These are phyloP conservation scores for Euphrasia confusa DNA, from an alignment of 257 asterid genomes.

Conservation along the genomic window DNA sequence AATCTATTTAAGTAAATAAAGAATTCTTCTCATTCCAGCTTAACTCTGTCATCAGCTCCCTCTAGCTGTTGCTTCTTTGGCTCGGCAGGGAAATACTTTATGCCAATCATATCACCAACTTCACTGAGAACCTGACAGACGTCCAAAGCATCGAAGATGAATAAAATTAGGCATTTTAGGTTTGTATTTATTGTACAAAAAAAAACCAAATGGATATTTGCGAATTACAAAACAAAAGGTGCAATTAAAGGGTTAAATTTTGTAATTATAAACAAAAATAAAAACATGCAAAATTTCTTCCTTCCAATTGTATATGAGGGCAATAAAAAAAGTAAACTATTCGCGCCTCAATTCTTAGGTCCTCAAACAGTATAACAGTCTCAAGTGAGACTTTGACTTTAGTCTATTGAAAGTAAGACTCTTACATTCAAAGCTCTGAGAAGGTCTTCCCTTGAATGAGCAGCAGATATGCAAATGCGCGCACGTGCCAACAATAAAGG, in stretches of 20 bases:
- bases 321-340: too few species aligned
- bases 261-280: background rate
- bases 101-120: constrained; percentile 80
- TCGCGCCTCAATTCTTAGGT: too few species aligned
- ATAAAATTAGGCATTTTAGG: background rate
- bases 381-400: too few species aligned
- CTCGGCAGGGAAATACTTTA: constrained; percentile 85
- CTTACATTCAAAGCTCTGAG: constrained; percentile 77
- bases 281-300: background rate
- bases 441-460: constrained; percentile 93
- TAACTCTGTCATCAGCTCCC: constrained; percentile 38
- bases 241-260: background rate
- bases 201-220: background rate
- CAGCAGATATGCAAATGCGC: constrained; percentile 89
- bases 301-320: background rate
- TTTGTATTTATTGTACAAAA: background rate
- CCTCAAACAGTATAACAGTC: too few species aligned
- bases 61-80: constrained; percentile 76
- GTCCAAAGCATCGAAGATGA: background rate
- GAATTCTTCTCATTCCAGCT: constrained; percentile 46
- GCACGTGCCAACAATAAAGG: constrained; percentile 95
- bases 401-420: background rate
- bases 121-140: constrained; percentile 57
- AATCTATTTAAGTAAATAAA: constrained; percentile 15
- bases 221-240: background rate